Percentiles rank a stretch among this genome's conserved stretches.
phyloP scores from a whole-genome alignment of 2,329 filamentous ascomycete genomes.

The Hypomyces perniciosus region DNA sequence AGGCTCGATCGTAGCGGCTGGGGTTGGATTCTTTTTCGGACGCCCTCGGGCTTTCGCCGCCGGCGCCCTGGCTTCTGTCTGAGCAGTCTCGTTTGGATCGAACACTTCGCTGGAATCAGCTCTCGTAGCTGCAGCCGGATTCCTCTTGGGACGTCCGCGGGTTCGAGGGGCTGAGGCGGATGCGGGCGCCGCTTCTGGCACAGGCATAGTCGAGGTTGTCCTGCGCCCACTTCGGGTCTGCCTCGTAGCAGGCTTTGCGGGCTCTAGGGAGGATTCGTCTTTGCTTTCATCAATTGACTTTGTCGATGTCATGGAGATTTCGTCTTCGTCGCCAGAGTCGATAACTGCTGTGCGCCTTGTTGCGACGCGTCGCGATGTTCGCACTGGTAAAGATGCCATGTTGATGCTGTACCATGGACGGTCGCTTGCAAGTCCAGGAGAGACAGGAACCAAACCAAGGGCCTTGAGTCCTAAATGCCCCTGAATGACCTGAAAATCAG shows the following conservation, averaged over 20 bases:
- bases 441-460: neutral
- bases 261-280: conserved; percentile 75
- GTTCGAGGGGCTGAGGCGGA: conserved; percentile 39
- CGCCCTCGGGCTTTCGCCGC: conserved; percentile 5
- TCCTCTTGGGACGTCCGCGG: conserved; percentile 39
- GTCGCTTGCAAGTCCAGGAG: conserved; percentile 7
- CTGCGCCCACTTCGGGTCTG: conserved; percentile 36
- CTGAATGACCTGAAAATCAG: conserved; percentile 2
- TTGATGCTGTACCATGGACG: conserved; percentile 19
- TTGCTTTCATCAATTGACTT: conserved; percentile 52
- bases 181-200: conserved; percentile 31
- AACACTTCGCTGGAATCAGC: conserved; percentile 6
- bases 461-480: neutral
- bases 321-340: conserved; percentile 74
- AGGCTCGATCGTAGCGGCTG: neutral
- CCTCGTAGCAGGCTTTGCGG: conserved; percentile 51
- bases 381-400: conserved; percentile 29
- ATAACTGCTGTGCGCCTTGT: conserved; percentile 67
- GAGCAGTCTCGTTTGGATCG: conserved; percentile 11
- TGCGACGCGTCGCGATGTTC: conserved; percentile 37
- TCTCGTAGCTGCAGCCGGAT: conserved; percentile 24
- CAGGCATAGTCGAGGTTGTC: neutral
- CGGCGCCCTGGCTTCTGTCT: conserved; percentile 7
- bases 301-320: conserved; percentile 48
- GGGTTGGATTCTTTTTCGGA: neutral